Evolutionary conservation across 768 basidiomycete genomes (phyloP).

Genomic region (Tubosaeta sp.): DNA sequence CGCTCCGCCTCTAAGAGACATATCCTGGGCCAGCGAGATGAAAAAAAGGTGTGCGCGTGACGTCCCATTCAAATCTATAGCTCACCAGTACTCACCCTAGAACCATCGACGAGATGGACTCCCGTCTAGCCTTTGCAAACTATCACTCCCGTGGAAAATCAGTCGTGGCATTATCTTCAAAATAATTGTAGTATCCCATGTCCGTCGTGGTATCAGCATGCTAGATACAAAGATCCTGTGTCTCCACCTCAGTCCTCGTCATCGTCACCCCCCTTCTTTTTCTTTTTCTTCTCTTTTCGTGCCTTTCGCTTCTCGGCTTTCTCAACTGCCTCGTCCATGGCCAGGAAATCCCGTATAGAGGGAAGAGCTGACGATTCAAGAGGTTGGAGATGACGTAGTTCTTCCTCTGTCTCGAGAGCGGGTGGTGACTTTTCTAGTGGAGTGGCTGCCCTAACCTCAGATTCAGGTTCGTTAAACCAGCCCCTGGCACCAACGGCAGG

Average conservation of each 20-base stretch:
- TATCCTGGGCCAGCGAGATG: constrained; percentile 91
- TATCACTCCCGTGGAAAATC: constrained; percentile 54
- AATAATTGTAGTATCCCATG: constrained; percentile 1
- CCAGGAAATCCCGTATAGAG: constrained; percentile 79
- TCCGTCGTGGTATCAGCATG: neutral
- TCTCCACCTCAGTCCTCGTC: constrained; percentile 28
- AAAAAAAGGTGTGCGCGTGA: constrained; percentile 54
- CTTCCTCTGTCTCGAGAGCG: constrained; percentile 21
- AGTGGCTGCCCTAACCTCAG: constrained; percentile 15
- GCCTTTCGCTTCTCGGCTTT: constrained; percentile 65
- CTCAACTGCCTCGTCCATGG: constrained; percentile 66
- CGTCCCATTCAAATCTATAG: neutral
- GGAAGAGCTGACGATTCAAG: constrained; percentile 78
- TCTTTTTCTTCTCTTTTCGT: constrained; percentile 72
- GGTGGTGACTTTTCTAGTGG: constrained; percentile 13
- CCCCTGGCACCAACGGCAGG: constrained; percentile 18
- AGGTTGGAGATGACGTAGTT: constrained; percentile 58
- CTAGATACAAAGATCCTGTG: constrained; percentile 5
- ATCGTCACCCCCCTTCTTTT: constrained; percentile 29
- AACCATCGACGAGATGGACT: constrained; percentile 74
- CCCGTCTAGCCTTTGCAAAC: constrained; percentile 57
- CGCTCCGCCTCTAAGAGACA: constrained; percentile 67
- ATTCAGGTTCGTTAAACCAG: constrained; percentile 47
- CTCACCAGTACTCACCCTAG: constrained; percentile 32
- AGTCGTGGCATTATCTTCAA: constrained; percentile 15